Conservation (phyloP, 2,329 filamentous ascomycete species). For the Arthrobotrys conoides region DNA sequence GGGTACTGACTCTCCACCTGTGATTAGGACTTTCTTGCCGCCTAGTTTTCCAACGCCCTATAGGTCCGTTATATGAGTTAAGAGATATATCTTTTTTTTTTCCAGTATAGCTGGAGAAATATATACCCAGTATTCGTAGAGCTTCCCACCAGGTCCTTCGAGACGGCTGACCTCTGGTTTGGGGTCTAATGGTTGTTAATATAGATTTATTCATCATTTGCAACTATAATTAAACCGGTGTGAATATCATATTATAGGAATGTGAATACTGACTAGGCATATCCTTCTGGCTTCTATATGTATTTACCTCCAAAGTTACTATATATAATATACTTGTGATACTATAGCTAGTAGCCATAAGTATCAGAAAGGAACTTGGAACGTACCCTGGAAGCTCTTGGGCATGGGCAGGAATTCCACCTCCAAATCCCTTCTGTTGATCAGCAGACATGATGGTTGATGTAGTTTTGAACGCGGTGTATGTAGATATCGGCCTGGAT, state of each 20-base stretch:
- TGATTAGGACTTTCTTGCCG: slow-evolving; percentile 72
- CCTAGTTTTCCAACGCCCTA: slow-evolving; percentile 70
- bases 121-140: slow-evolving; percentile 53
- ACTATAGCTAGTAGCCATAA: too few species aligned
- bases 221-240: neutral
- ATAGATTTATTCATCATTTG: neutral
- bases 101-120: neutral
- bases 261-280: slow-evolving; percentile 28
- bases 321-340: too few species aligned
- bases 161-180: slow-evolving; percentile 47
- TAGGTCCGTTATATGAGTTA: neutral
- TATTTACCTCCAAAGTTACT: neutral
- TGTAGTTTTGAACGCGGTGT: neutral
- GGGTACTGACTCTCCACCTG: slow-evolving; percentile 71
- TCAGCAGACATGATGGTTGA: slow-evolving; percentile 33
- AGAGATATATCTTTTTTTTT: neutral
- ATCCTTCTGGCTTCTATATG: slow-evolving; percentile 42
- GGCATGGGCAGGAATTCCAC: slow-evolving; percentile 30
- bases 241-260: neutral
- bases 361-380: neutral
- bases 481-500: neutral
- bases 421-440: slow-evolving; percentile 31
- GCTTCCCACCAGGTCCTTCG: slow-evolving; percentile 45
- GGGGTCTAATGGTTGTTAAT: slow-evolving; percentile 17
- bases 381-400: slow-evolving; percentile 41